These are phyloP conservation scores for Bipolaris bicolor DNA, from an alignment of 2,329 filamentous ascomycete genomes.

Conservation along the genomic window DNA sequence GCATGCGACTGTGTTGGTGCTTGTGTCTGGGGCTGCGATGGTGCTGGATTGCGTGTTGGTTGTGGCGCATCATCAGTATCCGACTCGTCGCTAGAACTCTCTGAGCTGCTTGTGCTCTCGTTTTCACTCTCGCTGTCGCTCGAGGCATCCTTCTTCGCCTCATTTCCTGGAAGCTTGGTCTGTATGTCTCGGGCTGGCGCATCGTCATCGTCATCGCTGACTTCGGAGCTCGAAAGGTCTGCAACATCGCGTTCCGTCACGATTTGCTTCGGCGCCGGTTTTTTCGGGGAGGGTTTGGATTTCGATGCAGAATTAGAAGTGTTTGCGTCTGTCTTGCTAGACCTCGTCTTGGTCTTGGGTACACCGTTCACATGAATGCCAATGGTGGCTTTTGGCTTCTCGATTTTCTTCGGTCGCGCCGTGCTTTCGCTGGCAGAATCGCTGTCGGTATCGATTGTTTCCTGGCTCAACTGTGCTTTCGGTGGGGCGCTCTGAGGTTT, in stretches of 20 bases:
- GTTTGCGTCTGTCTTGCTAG: slow-evolving; percentile 15
- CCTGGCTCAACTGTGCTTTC: slow-evolving; percentile 43
- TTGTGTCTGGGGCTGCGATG: slow-evolving; percentile 10
- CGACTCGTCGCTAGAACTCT: slow-evolving; percentile 48
- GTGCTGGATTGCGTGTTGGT: slow-evolving; percentile 23
- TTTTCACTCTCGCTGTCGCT: slow-evolving; percentile 25
- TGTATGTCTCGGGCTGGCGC: slow-evolving; percentile 23
- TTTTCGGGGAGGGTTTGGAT: slow-evolving; percentile 22
- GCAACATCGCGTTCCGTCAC: slow-evolving; percentile 27
- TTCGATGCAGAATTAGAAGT: slow-evolving; percentile 21
- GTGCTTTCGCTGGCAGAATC: slow-evolving; percentile 35
- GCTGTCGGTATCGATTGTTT: slow-evolving; percentile 45
- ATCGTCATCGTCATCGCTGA: slow-evolving; percentile 32
- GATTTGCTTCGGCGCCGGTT: slow-evolving; percentile 31
- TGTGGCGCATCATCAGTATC: slow-evolving; percentile 38
- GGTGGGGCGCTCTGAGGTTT: slow-evolving; percentile 27
- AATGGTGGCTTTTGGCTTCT: slow-evolving; percentile 37
- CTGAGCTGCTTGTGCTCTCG: slow-evolving; percentile 29
- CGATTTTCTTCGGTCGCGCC: slow-evolving; percentile 21
- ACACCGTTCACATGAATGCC: slow-evolving; percentile 40
- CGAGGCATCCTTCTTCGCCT: slow-evolving; percentile 18
- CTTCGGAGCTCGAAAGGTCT: slow-evolving; percentile 36
- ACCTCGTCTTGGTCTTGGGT: slow-evolving; percentile 25
- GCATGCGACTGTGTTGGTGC: slow-evolving; percentile 32
- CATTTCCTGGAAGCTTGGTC: slow-evolving; percentile 22